Conservation (phyloP, 2,329 filamentous ascomycete species). For the Sporothrix luriei region DNA sequence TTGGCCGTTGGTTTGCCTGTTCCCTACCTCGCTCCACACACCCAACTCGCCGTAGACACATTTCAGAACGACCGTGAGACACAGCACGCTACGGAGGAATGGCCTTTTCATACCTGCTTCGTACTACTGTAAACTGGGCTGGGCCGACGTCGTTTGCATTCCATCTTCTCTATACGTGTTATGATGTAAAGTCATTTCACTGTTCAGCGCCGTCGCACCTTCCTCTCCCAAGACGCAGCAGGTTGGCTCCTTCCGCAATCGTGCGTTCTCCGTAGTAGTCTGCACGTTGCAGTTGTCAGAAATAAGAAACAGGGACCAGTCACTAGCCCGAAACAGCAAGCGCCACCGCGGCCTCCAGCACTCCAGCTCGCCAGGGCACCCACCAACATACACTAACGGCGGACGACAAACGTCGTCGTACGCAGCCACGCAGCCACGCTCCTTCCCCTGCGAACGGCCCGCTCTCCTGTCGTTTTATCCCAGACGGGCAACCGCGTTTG, state of each 20-base stretch:
- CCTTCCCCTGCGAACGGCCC: slow-evolving; percentile 25
- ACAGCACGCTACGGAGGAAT: not conserved
- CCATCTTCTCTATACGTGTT: slow-evolving; percentile 12
- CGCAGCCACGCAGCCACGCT: slow-evolving; percentile 25
- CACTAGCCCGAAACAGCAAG: slow-evolving; percentile 28
- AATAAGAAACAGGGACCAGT: not conserved
- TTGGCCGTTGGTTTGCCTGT: not conserved
- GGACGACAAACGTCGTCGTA: not conserved
- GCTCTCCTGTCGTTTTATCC: slow-evolving; percentile 23
- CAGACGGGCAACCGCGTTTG: slow-evolving; percentile 27
- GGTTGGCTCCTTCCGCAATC: not conserved
- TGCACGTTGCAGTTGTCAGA: not conserved
- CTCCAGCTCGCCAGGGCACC: slow-evolving; percentile 14
- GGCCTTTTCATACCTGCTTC: not conserved
- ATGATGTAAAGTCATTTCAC: not conserved
- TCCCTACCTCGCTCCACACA: slow-evolving; percentile 19
- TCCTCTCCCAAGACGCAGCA: slow-evolving; percentile 6
- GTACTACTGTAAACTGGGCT: no score
- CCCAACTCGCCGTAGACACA: not conserved
- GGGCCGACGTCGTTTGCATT: not conserved
- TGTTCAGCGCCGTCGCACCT: not conserved
- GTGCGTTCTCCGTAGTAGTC: no score
- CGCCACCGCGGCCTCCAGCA: slow-evolving; percentile 26
- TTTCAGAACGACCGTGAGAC: not conserved
- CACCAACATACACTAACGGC: not conserved